phyloP scores from a whole-genome alignment of 441 rosid species.

The Erodium texanum region DNA sequence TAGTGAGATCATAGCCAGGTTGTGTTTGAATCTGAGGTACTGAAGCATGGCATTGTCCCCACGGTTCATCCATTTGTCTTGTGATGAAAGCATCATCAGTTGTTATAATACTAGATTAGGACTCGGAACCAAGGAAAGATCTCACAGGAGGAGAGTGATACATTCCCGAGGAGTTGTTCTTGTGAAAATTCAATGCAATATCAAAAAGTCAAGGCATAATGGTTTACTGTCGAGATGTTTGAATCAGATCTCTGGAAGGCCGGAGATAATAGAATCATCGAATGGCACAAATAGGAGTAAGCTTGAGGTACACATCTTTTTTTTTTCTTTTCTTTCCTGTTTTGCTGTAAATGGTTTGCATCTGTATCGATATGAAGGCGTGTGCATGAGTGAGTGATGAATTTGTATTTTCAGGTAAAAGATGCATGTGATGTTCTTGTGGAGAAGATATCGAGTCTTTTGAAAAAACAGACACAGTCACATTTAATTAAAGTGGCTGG shows the following conservation, averaged over 20 bases:
- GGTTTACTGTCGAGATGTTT: constrained; percentile 26
- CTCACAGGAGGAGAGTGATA: constrained; percentile 27
- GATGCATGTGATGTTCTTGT: constrained; percentile 32
- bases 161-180: constrained; percentile 25
- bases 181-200: constrained; percentile 27
- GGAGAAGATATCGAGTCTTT: constrained; percentile 23
- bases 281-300: constrained; percentile 21
- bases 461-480: constrained; percentile 35
- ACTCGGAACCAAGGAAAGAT: constrained; percentile 21
- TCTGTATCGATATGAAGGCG: too few species aligned
- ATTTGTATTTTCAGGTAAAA: constrained; percentile 27
- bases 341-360: background rate
- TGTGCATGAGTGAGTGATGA: background rate
- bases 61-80: constrained; percentile 37
- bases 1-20: constrained; percentile 24
- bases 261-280: constrained; percentile 18
- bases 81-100: constrained; percentile 30
- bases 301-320: constrained; percentile 65
- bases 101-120: constrained; percentile 25
- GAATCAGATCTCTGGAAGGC: constrained; percentile 26
- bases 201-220: constrained; percentile 25
- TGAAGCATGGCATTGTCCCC: constrained; percentile 52
- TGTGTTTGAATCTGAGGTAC: constrained; percentile 22
- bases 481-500: constrained; percentile 39
- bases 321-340: constrained; percentile 6